Evolutionary conservation across 352 stramenopile genomes (phyloP).

Genomic region (Thraustochytrium sp.): DNA sequence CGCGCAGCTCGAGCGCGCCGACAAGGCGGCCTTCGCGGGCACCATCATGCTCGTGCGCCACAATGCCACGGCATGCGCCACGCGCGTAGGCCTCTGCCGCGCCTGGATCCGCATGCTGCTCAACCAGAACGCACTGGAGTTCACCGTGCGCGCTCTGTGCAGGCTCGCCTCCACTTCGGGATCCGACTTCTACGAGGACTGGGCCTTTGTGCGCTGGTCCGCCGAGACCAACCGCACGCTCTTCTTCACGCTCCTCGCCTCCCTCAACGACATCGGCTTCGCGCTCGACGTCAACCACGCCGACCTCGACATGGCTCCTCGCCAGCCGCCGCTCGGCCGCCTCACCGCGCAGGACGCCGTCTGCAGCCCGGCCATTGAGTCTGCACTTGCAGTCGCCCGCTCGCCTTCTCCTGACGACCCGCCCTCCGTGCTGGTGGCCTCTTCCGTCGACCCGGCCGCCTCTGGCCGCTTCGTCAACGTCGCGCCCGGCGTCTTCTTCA

Average conservation of each 20-base stretch:
- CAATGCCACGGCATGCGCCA: neutral
- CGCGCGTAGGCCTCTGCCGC: neutral
- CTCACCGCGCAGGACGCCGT: neutral
- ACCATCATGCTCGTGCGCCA: neutral
- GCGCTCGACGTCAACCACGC: neutral
- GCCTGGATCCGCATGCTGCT: slow-evolving; percentile 29
- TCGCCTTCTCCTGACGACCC: neutral
- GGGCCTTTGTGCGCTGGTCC: slow-evolving; percentile 6
- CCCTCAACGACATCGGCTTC: slow-evolving; percentile 26
- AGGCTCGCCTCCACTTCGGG: neutral
- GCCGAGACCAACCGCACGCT: neutral
- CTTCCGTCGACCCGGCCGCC: neutral
- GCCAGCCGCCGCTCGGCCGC: neutral
- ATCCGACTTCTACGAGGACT: slow-evolving; percentile 10
- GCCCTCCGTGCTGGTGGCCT: neutral
- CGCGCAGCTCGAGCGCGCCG: neutral
- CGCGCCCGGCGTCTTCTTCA: neutral
- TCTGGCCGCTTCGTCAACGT: slow-evolving; percentile 9
- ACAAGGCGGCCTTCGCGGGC: neutral
- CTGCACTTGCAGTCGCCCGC: neutral
- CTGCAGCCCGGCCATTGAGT: neutral
- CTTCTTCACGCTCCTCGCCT: neutral
- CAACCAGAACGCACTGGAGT: slow-evolving; percentile 31
- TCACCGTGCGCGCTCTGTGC: neutral
- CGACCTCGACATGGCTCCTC: neutral